Base-by-base conservation (phyloP, 1,284 basidiomycete genomes). In the Omphalotus olearius region DNA sequence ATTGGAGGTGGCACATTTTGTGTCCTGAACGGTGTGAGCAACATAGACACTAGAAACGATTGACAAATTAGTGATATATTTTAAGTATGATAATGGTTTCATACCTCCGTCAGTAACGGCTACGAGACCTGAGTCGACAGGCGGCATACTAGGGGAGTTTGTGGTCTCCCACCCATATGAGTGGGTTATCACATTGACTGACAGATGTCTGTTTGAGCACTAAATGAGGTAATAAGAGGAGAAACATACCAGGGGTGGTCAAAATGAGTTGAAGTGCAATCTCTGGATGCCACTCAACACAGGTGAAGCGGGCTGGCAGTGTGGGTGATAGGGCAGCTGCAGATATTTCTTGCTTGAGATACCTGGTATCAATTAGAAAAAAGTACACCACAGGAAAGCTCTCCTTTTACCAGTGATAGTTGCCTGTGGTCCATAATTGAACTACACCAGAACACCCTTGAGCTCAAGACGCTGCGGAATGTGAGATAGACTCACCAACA, bases 1-100 rank as follows among this genome's bases (percentile, higher is more conserved):
- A 98, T 97, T 0, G 96, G 97, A 16, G 96, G 96, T 3, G 96
- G 96, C 1, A 96, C 81, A 64, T 96, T 98, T 70, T 97, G 92
- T 3, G 83, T 82, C 33, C 94, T 80, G 76, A 99, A 98, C 3
- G 96, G 91, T 0, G 96, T 99, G 40, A 98, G 71, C 3, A 95
- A 79, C 44, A 93, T 71, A n/a, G 74, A 74, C 2, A 80, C 88
- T 94, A 52, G 9, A 7, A 51, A 42, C n/a, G 42, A 50, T 23
- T 5, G 23, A 5, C 5, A 37, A 54, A 36, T 39, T 26, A 28
- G 35, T 18, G 23, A 35, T 23, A 51, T 1, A 23, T 41, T 46
- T 9, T 11, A 23, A 23, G 14, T 37, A 42, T 23, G 25, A 26
- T 7, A 20, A 53, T 51, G 30, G 56, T 33, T 16, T 17, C 35